These are phyloP conservation scores for Linaria vulgaris DNA, from an alignment of 257 asterid species.

Conservation along the genomic window DNA sequence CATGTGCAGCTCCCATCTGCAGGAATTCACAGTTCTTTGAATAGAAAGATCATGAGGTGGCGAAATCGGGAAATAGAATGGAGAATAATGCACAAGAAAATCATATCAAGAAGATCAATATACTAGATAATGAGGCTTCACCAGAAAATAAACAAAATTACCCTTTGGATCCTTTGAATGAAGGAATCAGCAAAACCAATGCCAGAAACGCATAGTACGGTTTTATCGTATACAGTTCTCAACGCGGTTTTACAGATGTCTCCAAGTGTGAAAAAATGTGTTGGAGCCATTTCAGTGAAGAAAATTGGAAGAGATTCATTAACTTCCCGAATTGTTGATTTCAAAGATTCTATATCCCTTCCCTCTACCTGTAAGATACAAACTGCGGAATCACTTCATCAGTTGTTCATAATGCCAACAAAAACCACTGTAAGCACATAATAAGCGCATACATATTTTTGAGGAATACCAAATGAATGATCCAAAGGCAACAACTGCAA, in stretches of 20 bases:
- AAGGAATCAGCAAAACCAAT: conserved; percentile 83
- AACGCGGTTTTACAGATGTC: conserved; percentile 43
- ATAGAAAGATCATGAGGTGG: neutral
- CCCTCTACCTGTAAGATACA: conserved; percentile 47
- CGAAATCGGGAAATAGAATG: conserved; percentile 1
- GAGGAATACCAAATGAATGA: neutral
- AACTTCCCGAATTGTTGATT: conserved; percentile 45
- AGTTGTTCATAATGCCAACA: conserved; percentile 6
- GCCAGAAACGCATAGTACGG: conserved; percentile 76
- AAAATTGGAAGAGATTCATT: conserved; percentile 50
- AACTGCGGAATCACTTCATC: neutral
- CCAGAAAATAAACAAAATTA: conserved; percentile 19
- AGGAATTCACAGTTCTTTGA: conserved; percentile 25
- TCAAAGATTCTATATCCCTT: conserved; percentile 46
- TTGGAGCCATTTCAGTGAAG: conserved; percentile 66
- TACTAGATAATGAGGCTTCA: neutral
- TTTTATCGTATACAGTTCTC: conserved; percentile 34
- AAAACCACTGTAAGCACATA: neutral
- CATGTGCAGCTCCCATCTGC: conserved; percentile 80
- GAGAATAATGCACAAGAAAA: neutral
- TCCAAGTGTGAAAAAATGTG: conserved; percentile 53
- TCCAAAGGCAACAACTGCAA: neutral
- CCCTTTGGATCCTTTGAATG: conserved; percentile 58
- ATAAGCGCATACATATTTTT: too few relatives aligned
- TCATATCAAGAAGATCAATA: conserved; percentile 7